These are phyloP conservation scores for Gillenia trifoliata DNA, from an alignment of 306 rosid species.

Conservation along the genomic window DNA sequence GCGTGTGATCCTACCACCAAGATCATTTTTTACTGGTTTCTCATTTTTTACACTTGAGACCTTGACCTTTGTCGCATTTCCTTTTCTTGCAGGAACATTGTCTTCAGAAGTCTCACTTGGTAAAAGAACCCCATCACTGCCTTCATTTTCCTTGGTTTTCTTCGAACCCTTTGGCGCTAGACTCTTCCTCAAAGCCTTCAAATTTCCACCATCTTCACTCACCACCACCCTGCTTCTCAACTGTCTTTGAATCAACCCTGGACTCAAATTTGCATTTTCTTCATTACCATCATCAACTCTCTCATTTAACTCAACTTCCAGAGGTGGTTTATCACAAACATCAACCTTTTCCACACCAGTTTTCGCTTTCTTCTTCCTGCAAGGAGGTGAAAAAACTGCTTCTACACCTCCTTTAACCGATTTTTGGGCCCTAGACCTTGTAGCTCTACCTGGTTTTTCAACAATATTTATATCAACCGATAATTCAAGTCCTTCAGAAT, in stretches of 20 bases:
- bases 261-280: not conserved
- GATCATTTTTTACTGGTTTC: not conserved
- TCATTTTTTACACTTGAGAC: not conserved
- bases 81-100: not conserved
- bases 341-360: not conserved
- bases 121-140: slow-evolving; percentile 2
- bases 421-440: slow-evolving; percentile 12
- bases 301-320: not conserved
- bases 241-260: not conserved
- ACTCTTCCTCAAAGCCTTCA: not conserved
- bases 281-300: not conserved
- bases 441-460: not conserved
- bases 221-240: slow-evolving; percentile 7
- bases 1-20: slow-evolving; percentile 12
- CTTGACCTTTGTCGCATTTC: not conserved
- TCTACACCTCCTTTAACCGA: not conserved
- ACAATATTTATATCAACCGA: not conserved
- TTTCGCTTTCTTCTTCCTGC: slow-evolving; percentile 16
- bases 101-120: not conserved
- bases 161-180: not conserved
- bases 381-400: not conserved
- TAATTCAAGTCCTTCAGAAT: not conserved
- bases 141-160: not conserved
- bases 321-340: not conserved
- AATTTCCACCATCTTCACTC: slow-evolving; percentile 8